Conservation (phyloP, 495 filamentous ascomycete genomes). For the Penicillium coffeae region DNA sequence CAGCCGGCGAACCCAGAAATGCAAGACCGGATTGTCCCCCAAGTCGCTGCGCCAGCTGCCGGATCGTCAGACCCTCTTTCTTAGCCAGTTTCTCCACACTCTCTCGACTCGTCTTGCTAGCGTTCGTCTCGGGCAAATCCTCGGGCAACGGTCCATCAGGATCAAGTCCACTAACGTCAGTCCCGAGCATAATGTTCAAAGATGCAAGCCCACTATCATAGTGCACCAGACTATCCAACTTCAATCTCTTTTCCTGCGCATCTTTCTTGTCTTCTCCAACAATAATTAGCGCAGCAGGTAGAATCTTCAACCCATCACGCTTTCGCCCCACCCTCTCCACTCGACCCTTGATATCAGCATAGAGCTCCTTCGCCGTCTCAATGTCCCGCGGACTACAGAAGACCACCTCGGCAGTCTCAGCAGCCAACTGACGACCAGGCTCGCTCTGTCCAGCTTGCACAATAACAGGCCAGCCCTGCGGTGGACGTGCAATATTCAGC, state of each 20-base stretch:
- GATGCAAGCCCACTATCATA: conserved; percentile 56
- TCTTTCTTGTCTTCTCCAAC: conserved; percentile 42
- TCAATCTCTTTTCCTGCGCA: conserved; percentile 44
- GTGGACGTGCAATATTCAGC: conserved; percentile 50
- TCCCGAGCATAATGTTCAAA: conserved; percentile 45
- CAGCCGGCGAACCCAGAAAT: conserved; percentile 48
- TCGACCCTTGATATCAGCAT: conserved; percentile 49
- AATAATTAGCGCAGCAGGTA: conserved; percentile 50
- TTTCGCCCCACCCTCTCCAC: conserved; percentile 40
- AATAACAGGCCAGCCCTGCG: conserved; percentile 55
- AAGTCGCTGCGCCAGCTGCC: conserved; percentile 48
- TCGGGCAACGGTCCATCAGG: conserved; percentile 46
- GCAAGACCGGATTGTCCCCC: conserved; percentile 50
- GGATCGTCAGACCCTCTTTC: conserved; percentile 42
- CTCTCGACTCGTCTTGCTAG: conserved; percentile 47
- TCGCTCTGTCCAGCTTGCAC: conserved; percentile 55
- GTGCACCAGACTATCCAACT: conserved; percentile 50
- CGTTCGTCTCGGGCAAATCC: conserved; percentile 50
- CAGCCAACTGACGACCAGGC: conserved; percentile 49
- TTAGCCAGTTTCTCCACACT: conserved; percentile 39
- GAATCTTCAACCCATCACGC: conserved; percentile 45
- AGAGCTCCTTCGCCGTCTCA: conserved; percentile 45
- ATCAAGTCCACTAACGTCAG: conserved; percentile 44
- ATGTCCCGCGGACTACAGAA: conserved; percentile 44
- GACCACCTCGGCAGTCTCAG: conserved; percentile 53